Percentiles rank a stretch among this genome's conserved stretches.
phyloP scores from a whole-genome alignment of 2,329 filamentous ascomycete species.

The Nemania sp. region DNA sequence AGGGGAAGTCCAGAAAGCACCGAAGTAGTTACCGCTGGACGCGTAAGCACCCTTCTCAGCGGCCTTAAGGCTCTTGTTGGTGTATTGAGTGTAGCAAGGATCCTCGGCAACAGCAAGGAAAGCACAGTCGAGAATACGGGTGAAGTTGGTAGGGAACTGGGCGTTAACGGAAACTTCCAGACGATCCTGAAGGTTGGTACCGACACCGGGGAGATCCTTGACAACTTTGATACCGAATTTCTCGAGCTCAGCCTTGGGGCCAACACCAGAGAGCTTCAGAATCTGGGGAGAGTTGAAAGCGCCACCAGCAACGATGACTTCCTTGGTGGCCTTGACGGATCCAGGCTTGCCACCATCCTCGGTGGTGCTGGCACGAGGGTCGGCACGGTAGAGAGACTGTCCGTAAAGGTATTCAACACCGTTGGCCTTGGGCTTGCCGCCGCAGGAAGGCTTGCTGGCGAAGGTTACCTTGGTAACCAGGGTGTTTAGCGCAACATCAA shows the following conservation, averaged over 20 bases:
- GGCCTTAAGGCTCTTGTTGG: conserved; percentile 22
- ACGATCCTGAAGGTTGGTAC: conserved; percentile 60
- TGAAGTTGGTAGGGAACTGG: conserved; percentile 44
- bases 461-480: conserved; percentile 51
- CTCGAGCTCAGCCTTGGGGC: conserved; percentile 44
- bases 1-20: conserved; percentile 35
- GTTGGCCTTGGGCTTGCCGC: conserved; percentile 45
- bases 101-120: conserved; percentile 40
- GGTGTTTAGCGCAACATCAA: conserved; percentile 57
- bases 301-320: conserved; percentile 56
- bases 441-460: conserved; percentile 36
- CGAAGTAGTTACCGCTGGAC: conserved; percentile 39
- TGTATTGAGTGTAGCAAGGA: conserved; percentile 37
- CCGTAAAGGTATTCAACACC: conserved; percentile 55
- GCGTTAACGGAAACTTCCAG: conserved; percentile 53
- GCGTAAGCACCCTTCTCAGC: conserved; percentile 40
- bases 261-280: conserved; percentile 53
- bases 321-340: conserved; percentile 45
- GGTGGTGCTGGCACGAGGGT: conserved; percentile 38
- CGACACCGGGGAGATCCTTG: conserved; percentile 58
- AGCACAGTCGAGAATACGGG: conserved; percentile 42
- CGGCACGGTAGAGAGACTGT: conserved; percentile 49
- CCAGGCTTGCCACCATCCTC: conserved; percentile 35
- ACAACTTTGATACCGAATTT: conserved; percentile 46
- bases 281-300: conserved; percentile 57